A percentile compares a stretch with the other conserved stretches of the same genome.
These are phyloP conservation scores for Colletotrichum eleusines DNA, from an alignment of 2,329 filamentous ascomycete species.

Conservation along the genomic window DNA sequence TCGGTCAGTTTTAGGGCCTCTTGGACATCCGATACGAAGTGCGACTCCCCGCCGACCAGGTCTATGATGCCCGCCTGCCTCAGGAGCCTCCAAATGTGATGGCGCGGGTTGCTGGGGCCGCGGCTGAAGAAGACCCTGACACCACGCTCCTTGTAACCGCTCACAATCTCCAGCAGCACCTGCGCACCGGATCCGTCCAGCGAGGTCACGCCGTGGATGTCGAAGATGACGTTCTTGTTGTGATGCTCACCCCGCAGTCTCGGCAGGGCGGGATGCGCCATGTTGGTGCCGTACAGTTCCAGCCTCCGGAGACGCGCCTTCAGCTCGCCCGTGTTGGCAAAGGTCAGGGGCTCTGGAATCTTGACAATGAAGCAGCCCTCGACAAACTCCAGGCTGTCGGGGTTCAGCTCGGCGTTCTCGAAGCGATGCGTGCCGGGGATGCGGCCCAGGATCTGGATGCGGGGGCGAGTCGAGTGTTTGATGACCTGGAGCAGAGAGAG, in stretches of 20 bases:
- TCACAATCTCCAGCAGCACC: conserved; percentile 90
- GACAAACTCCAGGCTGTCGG: conserved; percentile 84
- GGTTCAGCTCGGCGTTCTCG: conserved; percentile 83
- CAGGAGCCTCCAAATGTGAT: conserved; percentile 78
- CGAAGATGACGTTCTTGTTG: conserved; percentile 94
- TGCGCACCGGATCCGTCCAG: conserved; percentile 95
- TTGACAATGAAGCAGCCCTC: conserved; percentile 96
- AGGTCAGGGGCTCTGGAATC: conserved; percentile 95
- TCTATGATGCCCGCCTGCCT: conserved; percentile 86
- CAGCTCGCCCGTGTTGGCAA: conserved; percentile 94
- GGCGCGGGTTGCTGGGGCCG: conserved; percentile 59
- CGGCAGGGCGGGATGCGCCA: conserved; percentile 88
- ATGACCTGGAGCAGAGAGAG: conserved; percentile 91
- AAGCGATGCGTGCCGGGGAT: conserved; percentile 86
- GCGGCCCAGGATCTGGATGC: conserved; percentile 95
- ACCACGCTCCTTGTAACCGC: conserved; percentile 79
- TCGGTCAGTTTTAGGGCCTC: conserved; percentile 88
- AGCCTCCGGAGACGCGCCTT: conserved; percentile 85
- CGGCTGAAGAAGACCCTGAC: conserved; percentile 82
- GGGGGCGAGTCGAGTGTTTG: conserved; percentile 88
- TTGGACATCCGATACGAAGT: conserved; percentile 87
- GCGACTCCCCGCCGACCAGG: conserved; percentile 78
- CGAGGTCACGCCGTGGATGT: conserved; percentile 96
- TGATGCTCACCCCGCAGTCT: conserved; percentile 81
- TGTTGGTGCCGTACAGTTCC: conserved; percentile 89